Conservation (phyloP, 768 basidiomycete species). For the Gautieria morchelliformis region DNA sequence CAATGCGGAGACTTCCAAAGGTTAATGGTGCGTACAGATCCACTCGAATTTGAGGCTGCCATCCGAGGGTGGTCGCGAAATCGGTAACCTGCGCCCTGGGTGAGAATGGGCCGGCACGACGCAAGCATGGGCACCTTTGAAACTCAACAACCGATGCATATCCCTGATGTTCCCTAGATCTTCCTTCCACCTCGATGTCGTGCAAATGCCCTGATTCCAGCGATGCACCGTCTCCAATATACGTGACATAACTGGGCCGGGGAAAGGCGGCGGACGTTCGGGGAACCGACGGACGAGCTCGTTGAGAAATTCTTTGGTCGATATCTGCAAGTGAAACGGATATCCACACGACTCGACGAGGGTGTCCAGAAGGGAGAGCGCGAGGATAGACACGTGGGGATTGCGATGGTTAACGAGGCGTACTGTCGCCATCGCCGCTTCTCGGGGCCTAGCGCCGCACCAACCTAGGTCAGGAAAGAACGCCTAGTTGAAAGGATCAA, state of each 20-base stretch:
- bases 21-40: constrained; percentile 6
- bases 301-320: constrained; percentile 96
- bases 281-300: constrained; percentile 97
- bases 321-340: constrained; percentile 91
- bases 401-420: constrained; percentile 86
- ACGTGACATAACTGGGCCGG: constrained; percentile 88
- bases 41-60: not conserved
- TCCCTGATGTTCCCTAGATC: constrained; percentile 95
- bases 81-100: constrained; percentile 14
- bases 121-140: constrained; percentile 64
- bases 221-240: constrained; percentile 86
- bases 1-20: not conserved
- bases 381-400: constrained; percentile 81
- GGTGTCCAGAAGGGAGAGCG: constrained; percentile 79
- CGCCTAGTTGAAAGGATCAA: constrained; percentile 1
- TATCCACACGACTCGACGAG: constrained; percentile 96
- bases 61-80: constrained; percentile 15
- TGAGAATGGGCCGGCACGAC: not conserved
- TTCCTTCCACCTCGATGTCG: constrained; percentile 86
- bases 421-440: constrained; percentile 80
- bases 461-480: constrained; percentile 1
- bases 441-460: constrained; percentile 57
- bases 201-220: constrained; percentile 93
- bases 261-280: constrained; percentile 92
- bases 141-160: constrained; percentile 89